Base-by-base conservation (phyloP, 805 yeast species). In the Candida argentea region DNA sequence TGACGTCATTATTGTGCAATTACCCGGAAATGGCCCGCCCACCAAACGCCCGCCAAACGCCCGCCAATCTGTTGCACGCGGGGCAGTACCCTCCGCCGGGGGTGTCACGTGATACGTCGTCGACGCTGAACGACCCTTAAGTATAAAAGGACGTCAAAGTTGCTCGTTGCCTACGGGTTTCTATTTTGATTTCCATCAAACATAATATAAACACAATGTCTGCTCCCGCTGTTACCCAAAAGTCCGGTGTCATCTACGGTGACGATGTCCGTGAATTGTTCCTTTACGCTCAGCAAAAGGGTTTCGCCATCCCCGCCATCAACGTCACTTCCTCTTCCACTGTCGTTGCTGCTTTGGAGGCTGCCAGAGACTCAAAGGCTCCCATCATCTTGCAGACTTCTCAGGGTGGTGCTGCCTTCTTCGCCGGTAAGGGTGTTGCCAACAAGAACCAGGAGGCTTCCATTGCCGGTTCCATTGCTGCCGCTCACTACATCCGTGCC, bases 401-500 rank as follows among this genome's bases (percentile, higher is more conserved):
- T 37, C 86, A 91, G 65, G 98, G 98, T 70, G 98, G 98, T 73
- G 94, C 98, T 46, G 97, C 97, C 41, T 91, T 76, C 84, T 91
- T 91, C 60, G 98, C 98, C 42, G 98, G 98, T 70, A 91, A 91
- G 77, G 98, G 97, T 70, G 86, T 91, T 47, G 71, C 73, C 60
- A 91, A 91, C 82, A 71, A 70, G 51, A 79, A 84, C 71, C 97
- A 91, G 70, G 67, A 68, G 52, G 98, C 97, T 37, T 80, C 97
- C 39, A 83, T 91, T 64, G 78, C 76, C 35, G 98, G 98, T 65
- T 65, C 94, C 55, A 57, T 91, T 55, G 95, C 98, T 49, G 97
- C 96, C 55, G 98, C 94, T 42, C 95, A 84, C 72, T 91, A 81
- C 76, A 79, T 91, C 64, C 83, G 96, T 70, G 56, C 95, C 38